phyloP scores from a whole-genome alignment of 2,329 filamentous ascomycete species.

The Pseudogymnoascus sp. region DNA sequence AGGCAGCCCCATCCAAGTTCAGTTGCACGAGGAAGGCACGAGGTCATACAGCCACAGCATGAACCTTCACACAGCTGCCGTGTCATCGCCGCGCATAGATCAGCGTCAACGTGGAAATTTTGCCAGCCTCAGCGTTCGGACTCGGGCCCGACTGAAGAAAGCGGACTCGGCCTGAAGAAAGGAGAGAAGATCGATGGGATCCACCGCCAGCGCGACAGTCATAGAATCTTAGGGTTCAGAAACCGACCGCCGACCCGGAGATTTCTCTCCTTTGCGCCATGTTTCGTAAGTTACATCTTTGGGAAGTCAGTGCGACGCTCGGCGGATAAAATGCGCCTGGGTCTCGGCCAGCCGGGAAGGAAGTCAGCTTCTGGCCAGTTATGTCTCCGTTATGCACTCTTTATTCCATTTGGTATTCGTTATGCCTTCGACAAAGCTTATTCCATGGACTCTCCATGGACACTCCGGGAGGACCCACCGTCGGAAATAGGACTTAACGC shows the following conservation, averaged over 20 bases:
- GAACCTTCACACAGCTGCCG: background rate
- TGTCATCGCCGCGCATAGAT: background rate
- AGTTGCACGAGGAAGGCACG: background rate
- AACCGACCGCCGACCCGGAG: background rate
- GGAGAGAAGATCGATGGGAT: background rate
- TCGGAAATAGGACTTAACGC: slow-evolving; percentile 6
- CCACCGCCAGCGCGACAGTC: background rate
- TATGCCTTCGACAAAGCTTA: background rate
- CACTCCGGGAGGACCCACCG: background rate
- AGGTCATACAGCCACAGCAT: background rate
- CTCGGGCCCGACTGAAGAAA: background rate
- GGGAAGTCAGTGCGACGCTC: background rate
- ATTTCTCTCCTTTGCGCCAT: background rate
- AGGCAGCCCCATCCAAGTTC: background rate
- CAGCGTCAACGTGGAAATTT: background rate
- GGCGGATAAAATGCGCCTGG: background rate
- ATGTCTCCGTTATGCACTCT: background rate
- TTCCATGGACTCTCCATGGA: background rate
- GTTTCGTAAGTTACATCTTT: background rate
- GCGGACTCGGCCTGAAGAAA: background rate
- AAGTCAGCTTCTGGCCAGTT: background rate
- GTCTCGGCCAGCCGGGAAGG: background rate
- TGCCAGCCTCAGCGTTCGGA: background rate
- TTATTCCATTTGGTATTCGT: background rate
- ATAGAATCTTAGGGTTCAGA: background rate